Conservation (phyloP, 192 early-diverging fungal species). For the Pilobolus umbonatus region DNA sequence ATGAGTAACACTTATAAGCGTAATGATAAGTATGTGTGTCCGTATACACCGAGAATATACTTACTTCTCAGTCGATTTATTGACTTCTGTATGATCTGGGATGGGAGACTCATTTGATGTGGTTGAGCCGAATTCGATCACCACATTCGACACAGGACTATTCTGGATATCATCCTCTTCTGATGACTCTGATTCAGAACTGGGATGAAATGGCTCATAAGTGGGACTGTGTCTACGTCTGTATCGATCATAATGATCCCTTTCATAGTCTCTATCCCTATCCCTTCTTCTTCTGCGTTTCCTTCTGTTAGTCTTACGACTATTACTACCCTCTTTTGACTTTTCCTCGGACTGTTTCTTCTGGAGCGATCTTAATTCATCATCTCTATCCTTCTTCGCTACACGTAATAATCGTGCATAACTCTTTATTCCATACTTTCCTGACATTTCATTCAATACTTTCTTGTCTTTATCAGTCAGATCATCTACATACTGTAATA, state of each 20-base stretch:
- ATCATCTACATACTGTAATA: constrained; percentile 38
- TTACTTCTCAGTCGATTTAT: too few relatives aligned
- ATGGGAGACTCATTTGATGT: not conserved
- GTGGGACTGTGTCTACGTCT: constrained; percentile 28
- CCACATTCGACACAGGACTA: constrained; percentile 16
- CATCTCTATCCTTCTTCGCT: constrained; percentile 36
- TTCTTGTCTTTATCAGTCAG: constrained; percentile 38
- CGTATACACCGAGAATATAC: too few relatives aligned
- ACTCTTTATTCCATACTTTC: constrained; percentile 40
- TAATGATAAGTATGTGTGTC: too few relatives aligned
- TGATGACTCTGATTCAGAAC: constrained; percentile 19
- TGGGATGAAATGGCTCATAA: constrained; percentile 30
- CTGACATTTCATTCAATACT: constrained; percentile 40
- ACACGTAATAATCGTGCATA: constrained; percentile 35
- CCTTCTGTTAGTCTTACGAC: not conserved
- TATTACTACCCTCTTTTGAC: not conserved
- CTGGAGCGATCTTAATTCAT: constrained; percentile 27
- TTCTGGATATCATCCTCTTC: constrained; percentile 3
- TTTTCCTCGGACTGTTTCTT: constrained; percentile 21
- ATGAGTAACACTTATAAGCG: not conserved
- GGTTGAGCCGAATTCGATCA: constrained; percentile 36
- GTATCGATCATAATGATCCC: not conserved
- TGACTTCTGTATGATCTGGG: constrained; percentile 4
- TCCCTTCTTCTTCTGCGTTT: constrained; percentile 5
- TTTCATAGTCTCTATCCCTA: constrained; percentile 3